Percentiles rank a stretch among this genome's conserved stretches.
phyloP scores from a whole-genome alignment of 331 rosid genomes.

The Pyracantha coccinea region DNA sequence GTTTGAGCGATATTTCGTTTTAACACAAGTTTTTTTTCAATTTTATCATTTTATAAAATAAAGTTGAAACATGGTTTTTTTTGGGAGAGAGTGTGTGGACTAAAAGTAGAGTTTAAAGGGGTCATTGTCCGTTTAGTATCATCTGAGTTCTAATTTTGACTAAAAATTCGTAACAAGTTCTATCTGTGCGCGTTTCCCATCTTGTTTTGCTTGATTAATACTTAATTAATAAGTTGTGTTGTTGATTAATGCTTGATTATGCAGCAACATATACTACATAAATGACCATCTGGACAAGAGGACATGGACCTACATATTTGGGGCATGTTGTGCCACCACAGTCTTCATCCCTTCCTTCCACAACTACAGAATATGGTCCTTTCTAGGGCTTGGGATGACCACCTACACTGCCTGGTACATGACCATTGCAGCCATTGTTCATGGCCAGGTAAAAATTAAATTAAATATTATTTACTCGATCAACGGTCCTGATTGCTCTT shows the following conservation, averaged over 20 bases:
- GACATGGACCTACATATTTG: constrained; percentile 94
- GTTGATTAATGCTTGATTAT: neutral
- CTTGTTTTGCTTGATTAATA: neutral
- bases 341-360: constrained; percentile 94
- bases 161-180: no score
- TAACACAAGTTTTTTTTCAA: no score
- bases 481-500: neutral
- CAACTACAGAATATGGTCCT: constrained; percentile 93
- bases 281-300: constrained; percentile 87
- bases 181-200: neutral
- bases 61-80: neutral
- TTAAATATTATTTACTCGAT: neutral
- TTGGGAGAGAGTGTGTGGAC: neutral
- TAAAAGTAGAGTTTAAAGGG: neutral
- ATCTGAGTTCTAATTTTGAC: neutral
- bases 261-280: constrained; percentile 85
- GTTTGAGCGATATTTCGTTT: neutral
- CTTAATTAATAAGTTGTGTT: neutral
- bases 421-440: constrained; percentile 68
- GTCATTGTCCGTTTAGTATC: neutral
- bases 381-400: constrained; percentile 90
- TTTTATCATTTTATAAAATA: neutral
- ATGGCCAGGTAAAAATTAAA: constrained; percentile 61
- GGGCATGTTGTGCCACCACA: constrained; percentile 91
- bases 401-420: constrained; percentile 93